phyloP scores from a whole-genome alignment of 2,329 filamentous ascomycete species.

The Aureobasidium sp. region DNA sequence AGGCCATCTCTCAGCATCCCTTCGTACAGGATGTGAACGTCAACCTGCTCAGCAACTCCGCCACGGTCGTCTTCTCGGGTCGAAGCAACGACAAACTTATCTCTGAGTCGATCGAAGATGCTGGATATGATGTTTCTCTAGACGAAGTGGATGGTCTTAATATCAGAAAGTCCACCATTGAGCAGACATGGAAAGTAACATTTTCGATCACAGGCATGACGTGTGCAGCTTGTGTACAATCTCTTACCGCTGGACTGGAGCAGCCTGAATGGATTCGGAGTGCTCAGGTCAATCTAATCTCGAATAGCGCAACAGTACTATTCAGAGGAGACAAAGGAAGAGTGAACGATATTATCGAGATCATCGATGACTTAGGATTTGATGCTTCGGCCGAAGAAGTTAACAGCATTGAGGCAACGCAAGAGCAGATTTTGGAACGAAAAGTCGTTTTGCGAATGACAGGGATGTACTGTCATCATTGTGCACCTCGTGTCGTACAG shows the following conservation, averaged over 20 bases:
- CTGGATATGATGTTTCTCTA: slow-evolving; percentile 22
- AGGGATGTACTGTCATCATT: slow-evolving; percentile 43
- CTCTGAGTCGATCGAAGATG: slow-evolving; percentile 33
- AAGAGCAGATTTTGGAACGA: slow-evolving; percentile 22
- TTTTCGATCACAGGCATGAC: slow-evolving; percentile 52
- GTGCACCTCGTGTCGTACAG: slow-evolving; percentile 44
- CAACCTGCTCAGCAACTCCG: slow-evolving; percentile 46
- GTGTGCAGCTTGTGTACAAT: slow-evolving; percentile 48
- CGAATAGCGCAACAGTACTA: slow-evolving; percentile 43
- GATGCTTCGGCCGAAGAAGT: slow-evolving; percentile 31
- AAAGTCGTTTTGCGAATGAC: slow-evolving; percentile 31
- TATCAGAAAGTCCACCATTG: not conserved
- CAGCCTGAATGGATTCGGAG: slow-evolving; percentile 39
- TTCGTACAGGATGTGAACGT: slow-evolving; percentile 44
- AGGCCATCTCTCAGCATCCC: slow-evolving; percentile 37
- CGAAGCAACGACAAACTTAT: slow-evolving; percentile 40
- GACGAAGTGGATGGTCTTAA: slow-evolving; percentile 16
- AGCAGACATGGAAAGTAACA: slow-evolving; percentile 31
- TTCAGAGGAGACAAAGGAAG: slow-evolving; percentile 41
- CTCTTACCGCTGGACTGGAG: slow-evolving; percentile 42
- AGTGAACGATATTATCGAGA: slow-evolving; percentile 39
- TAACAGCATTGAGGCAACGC: slow-evolving; percentile 11
- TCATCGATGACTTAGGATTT: slow-evolving; percentile 42
- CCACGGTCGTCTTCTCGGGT: slow-evolving; percentile 38
- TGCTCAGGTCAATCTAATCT: slow-evolving; percentile 45